Evolutionary conservation across 2,329 filamentous ascomycete species (phyloP).

Genomic region (Fusarium sp.): DNA sequence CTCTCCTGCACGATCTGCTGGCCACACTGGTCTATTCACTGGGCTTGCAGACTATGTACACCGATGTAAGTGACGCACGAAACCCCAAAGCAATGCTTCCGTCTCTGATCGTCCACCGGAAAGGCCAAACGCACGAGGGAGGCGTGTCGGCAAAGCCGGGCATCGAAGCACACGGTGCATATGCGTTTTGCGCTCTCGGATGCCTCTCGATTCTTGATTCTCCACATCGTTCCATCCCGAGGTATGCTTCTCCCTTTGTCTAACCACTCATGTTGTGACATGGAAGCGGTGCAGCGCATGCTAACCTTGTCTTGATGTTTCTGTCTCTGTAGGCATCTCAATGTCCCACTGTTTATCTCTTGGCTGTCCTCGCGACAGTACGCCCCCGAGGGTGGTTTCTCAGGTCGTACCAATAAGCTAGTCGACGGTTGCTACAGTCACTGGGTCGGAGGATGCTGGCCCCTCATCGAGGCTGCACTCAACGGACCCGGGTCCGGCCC

Average conservation of each 20-base stretch:
- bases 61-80: conserved; percentile 70
- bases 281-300: conserved; percentile 51
- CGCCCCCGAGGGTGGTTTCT: conserved; percentile 90
- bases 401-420: conserved; percentile 95
- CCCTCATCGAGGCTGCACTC: conserved; percentile 84
- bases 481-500: conserved; percentile 57
- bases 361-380: conserved; percentile 94
- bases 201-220: conserved; percentile 87
- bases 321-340: conserved; percentile 69
- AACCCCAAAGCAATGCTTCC: conserved; percentile 19
- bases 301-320: conserved; percentile 47
- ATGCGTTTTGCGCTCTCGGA: conserved; percentile 93
- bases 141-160: conserved; percentile 88
- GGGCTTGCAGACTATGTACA: conserved; percentile 83
- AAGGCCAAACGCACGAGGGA: conserved; percentile 93
- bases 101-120: conserved; percentile 38
- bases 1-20: conserved; percentile 73
- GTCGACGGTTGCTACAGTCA: conserved; percentile 99
- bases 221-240: conserved; percentile 78
- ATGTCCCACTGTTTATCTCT: conserved; percentile 80
- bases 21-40: conserved; percentile 74
- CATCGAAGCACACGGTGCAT: conserved; percentile 94
- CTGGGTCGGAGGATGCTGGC: conserved; percentile 97
- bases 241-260: conserved; percentile 61
- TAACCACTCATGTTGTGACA: conserved; percentile 50